These are phyloP conservation scores for Pseudozyma sp. DNA, from an alignment of 1,284 basidiomycete species.

Conservation along the genomic window DNA sequence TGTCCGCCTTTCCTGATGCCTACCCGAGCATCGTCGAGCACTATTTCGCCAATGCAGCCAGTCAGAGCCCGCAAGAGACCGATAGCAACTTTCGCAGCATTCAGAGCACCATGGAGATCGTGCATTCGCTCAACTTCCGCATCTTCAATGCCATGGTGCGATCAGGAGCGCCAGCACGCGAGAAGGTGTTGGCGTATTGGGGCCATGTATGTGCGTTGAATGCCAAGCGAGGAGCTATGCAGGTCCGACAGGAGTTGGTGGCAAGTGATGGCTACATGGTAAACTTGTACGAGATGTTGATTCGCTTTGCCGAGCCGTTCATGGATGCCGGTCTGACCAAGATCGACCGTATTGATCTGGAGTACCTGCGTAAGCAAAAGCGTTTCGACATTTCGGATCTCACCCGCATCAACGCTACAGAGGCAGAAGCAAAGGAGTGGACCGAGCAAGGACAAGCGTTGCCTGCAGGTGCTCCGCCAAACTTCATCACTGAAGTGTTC, in stretches of 20 bases:
- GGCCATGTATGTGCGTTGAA: conserved; percentile 82
- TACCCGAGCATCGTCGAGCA: conserved; percentile 57
- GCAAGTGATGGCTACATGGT: conserved; percentile 93
- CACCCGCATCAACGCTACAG: conserved; percentile 66
- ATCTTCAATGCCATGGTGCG: conserved; percentile 90
- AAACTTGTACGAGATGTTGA: conserved; percentile 84
- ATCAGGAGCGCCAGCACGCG: conserved; percentile 81
- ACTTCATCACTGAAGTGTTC: conserved; percentile 96
- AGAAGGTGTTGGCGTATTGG: conserved; percentile 87
- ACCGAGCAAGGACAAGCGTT: conserved; percentile 25
- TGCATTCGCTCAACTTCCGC: conserved; percentile 82
- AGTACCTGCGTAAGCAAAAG: conserved; percentile 72
- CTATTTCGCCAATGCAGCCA: conserved; percentile 55
- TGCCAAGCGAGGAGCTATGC: conserved; percentile 86
- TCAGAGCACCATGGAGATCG: conserved; percentile 58
- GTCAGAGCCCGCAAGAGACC: conserved; percentile 53
- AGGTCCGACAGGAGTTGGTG: conserved; percentile 84
- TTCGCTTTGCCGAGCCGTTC: conserved; percentile 94
- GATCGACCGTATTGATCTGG: conserved; percentile 84
- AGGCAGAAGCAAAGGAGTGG: conserved; percentile 64
- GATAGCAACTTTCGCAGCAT: conserved; percentile 55
- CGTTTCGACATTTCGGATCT: conserved; percentile 59
- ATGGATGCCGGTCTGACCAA: conserved; percentile 92
- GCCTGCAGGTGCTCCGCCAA: conserved; percentile 67
- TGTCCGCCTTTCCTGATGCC: conserved; percentile 61